Conservation (phyloP, 441 rosid genomes). For the Eutrema salsugineum region DNA sequence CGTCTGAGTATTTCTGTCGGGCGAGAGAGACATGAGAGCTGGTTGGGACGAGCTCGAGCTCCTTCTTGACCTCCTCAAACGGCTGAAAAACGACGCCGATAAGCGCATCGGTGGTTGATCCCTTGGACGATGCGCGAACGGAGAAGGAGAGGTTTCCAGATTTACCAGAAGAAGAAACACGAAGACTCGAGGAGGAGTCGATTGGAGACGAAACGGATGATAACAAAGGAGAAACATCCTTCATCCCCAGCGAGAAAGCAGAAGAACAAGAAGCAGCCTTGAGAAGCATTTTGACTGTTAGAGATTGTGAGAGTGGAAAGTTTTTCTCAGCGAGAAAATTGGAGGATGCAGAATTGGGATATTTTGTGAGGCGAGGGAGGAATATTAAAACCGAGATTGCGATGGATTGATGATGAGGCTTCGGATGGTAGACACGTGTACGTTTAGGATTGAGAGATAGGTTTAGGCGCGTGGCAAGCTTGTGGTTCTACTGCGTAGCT, state of each 20-base stretch:
- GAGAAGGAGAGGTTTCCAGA: background rate
- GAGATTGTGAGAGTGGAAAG: background rate
- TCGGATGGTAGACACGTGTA: slow-evolving; percentile 42
- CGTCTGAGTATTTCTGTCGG: slow-evolving; percentile 36
- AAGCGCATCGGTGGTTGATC: slow-evolving; percentile 1
- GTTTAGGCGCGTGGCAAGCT: slow-evolving; percentile 48
- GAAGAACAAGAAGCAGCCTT: background rate
- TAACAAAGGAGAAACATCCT: background rate
- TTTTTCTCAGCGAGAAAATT: slow-evolving; percentile 12
- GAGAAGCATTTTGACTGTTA: slow-evolving; percentile 5
- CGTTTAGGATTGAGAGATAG: slow-evolving; percentile 27
- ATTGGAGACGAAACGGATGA: background rate
- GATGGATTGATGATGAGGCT: slow-evolving; percentile 28
- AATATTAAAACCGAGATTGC: background rate
- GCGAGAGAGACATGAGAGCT: slow-evolving; percentile 41
- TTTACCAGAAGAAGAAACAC: background rate
- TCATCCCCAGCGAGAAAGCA: slow-evolving; percentile 7
- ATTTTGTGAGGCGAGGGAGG: background rate
- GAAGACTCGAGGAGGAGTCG: slow-evolving; percentile 20
- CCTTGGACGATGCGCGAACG: slow-evolving; percentile 22
- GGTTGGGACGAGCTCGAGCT: slow-evolving; percentile 44
- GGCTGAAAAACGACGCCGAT: slow-evolving; percentile 40
- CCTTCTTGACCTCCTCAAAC: slow-evolving; percentile 50
- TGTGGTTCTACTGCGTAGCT: slow-evolving; percentile 32
- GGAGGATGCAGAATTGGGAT: background rate